Evolutionary conservation across 2,329 filamentous ascomycete genomes (phyloP).

Genomic region (Mycosphaerella sp.): DNA sequence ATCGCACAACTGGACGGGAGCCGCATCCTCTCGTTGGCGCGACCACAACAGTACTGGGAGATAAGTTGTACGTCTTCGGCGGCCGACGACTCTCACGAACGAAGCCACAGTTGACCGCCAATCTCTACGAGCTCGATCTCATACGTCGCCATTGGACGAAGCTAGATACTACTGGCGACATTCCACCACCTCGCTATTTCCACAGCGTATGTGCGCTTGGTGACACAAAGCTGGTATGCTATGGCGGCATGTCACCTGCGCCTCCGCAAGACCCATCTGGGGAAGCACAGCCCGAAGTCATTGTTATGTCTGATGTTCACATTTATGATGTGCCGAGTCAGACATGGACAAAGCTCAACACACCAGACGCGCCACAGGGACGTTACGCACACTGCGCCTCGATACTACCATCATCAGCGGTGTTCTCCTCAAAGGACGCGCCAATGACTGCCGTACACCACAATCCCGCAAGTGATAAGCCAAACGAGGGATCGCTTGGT

Average conservation of each 20-base stretch:
- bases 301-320: conserved; percentile 97
- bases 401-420: conserved; percentile 79
- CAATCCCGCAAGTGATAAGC: conserved; percentile 74
- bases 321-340: conserved; percentile 81
- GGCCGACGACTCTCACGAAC: conserved; percentile 80
- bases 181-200: conserved; percentile 89
- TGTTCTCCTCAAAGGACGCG: conserved; percentile 77
- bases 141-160: conserved; percentile 91
- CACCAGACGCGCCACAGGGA: conserved; percentile 79
- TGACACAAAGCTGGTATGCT: conserved; percentile 94
- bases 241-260: conserved; percentile 90
- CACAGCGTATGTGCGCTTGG: conserved; percentile 92
- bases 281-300: conserved; percentile 56
- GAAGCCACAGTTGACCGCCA: conserved; percentile 76
- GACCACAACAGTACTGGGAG: conserved; percentile 88
- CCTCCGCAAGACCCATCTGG: conserved; percentile 58
- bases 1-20: conserved; percentile 81
- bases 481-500: conserved; percentile 81
- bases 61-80: conserved; percentile 95
- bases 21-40: conserved; percentile 89
- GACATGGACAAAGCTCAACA: conserved; percentile 71
- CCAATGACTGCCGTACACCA: conserved; percentile 83
- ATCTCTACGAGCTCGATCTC: conserved; percentile 89
- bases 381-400: conserved; percentile 95
- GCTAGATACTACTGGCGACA: conserved; percentile 73